Percentiles rank a stretch among this genome's conserved stretches.
Evolutionary conservation across 306 rosid genomes (phyloP).

Genomic region (Rosa persica): DNA sequence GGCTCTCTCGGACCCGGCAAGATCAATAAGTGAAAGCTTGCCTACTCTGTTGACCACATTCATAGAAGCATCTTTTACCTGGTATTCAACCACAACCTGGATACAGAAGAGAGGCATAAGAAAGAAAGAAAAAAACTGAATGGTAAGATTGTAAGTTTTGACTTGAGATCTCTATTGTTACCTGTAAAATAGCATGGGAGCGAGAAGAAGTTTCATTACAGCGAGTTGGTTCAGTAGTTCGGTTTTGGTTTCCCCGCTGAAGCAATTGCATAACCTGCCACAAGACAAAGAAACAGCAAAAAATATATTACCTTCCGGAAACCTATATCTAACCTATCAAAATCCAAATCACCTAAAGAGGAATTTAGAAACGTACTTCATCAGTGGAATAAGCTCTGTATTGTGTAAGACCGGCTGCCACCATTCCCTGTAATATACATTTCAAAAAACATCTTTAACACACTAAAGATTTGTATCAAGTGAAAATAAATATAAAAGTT

Average conservation of each 20-base stretch:
- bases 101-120: conserved; percentile 13
- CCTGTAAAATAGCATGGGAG: conserved; percentile 98
- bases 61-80: conserved; percentile 72
- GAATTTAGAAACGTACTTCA: conserved; percentile 52
- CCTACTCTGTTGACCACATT: conserved; percentile 71
- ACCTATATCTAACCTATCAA: not conserved
- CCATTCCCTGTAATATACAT: conserved; percentile 62
- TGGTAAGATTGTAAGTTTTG: not conserved
- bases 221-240: conserved; percentile 97
- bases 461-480: not conserved
- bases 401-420: conserved; percentile 93
- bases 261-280: conserved; percentile 92
- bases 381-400: conserved; percentile 95
- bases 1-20: conserved; percentile 99
- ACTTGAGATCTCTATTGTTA: conserved; percentile 16
- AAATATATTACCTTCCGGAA: conserved; percentile 8
- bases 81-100: conserved; percentile 83
- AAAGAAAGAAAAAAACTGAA: not conserved
- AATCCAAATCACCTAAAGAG: not conserved
- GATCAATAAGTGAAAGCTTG: conserved; percentile 91
- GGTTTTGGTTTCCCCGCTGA: conserved; percentile 87
- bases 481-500: no score
- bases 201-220: conserved; percentile 95
- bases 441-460: conserved; percentile 17
- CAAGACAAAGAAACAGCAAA: conserved; percentile 27